Evolutionary conservation across 2,329 filamentous ascomycete species (phyloP), one percentile per base, ranked within the genome.

Genomic region (Pezicula neosporulosa): DNA sequence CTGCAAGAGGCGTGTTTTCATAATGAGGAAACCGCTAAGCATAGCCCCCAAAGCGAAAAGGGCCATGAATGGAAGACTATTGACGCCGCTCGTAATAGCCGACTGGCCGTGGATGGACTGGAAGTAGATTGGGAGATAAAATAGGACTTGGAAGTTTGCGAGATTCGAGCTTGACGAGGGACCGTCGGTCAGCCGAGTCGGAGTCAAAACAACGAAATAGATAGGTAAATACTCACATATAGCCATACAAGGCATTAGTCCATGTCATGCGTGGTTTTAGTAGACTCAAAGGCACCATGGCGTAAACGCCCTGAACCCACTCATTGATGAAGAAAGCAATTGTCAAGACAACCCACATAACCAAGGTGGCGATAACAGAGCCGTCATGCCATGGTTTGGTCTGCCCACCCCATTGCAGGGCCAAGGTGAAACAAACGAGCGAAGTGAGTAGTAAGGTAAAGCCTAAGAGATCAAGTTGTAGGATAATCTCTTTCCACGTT

Each of bases 401-500:
- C 4, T 66, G 64, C 5, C 76, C 76, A 42, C 74, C 76, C 63
- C 73, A 78, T 60, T 78, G 74, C 1, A 78, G 61, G 13, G 74
- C 76, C 4, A 78, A 65, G 28, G 78, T 65, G 48, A 74, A 66
- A 59, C 66, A 63, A 57, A 78, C 60, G 62, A 72, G 66, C 59
- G 68, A 62, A 57, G 68, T 67, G 68, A 80, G 74, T 37, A 81
- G 65, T 41, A 80, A 63, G 4, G 68, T 50, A 15, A 72, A 69
- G 2, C 77, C 77, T 3, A 74, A 27, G 3, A 73, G 66, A 56
- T 80, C 77, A 57, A 80, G 72, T 56, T 78, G 72, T 0, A 71
- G 63, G 35, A 78, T 56, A 65, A 60, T 62, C 60, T 69, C 38
- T 54, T 66, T 58, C 6, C 6, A 9, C 5, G 27, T 28, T 28